Conservation (phyloP, 2,329 filamentous ascomycete genomes). For the Beauveria bassiana region DNA sequence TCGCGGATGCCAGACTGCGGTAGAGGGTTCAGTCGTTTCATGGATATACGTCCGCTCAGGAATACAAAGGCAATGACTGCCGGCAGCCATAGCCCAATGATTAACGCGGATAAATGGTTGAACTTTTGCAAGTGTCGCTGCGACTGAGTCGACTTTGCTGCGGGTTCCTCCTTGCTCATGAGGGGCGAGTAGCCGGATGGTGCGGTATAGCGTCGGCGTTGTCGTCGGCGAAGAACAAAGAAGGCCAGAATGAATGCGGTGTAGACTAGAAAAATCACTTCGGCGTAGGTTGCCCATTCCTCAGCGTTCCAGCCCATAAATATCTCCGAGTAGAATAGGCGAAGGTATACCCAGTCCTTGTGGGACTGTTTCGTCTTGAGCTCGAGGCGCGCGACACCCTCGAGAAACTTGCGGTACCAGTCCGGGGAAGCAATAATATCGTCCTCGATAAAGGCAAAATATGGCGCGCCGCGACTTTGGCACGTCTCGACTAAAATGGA, state of each 20-base stretch:
- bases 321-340: slow-evolving; percentile 31
- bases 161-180: neutral
- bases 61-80: slow-evolving; percentile 25
- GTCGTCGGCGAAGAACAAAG: slow-evolving; percentile 10
- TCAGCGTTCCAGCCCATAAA: slow-evolving; percentile 32
- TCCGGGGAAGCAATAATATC: slow-evolving; percentile 27
- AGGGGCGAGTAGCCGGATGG: neutral
- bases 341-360: slow-evolving; percentile 28
- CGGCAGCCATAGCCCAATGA: slow-evolving; percentile 25
- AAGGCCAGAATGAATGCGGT: slow-evolving; percentile 16
- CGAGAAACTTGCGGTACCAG: slow-evolving; percentile 25
- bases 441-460: slow-evolving; percentile 31
- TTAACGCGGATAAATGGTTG: slow-evolving; percentile 19
- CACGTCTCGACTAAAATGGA: slow-evolving; percentile 27
- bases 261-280: slow-evolving; percentile 21
- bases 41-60: slow-evolving; percentile 21
- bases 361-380: slow-evolving; percentile 11
- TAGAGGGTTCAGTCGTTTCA: slow-evolving; percentile 19
- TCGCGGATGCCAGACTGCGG: slow-evolving; percentile 20
- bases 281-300: slow-evolving; percentile 23
- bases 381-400: slow-evolving; percentile 23
- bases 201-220: slow-evolving; percentile 1
- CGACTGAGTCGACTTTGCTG: slow-evolving; percentile 8
- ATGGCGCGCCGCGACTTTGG: slow-evolving; percentile 20
- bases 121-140: slow-evolving; percentile 15